Evolutionary conservation across 208 protist species (phyloP).

Genomic region (Acanthamoeba triangularis): DNA sequence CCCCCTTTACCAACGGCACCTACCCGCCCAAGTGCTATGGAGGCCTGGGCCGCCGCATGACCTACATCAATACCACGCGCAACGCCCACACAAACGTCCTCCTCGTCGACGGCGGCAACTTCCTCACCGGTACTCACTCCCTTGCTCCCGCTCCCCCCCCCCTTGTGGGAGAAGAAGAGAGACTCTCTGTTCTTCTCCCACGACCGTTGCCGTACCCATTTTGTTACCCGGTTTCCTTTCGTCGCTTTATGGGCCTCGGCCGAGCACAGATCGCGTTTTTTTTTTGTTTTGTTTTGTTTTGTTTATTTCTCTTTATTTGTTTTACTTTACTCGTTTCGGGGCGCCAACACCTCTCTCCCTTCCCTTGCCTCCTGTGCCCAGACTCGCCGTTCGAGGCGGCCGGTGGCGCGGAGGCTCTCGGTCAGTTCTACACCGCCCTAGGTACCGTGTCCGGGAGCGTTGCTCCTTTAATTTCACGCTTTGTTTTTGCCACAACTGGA

Average conservation of each 20-base stretch:
- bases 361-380: background rate
- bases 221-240: background rate
- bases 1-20: background rate
- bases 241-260: background rate
- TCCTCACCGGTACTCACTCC: background rate
- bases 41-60: constrained; percentile 31
- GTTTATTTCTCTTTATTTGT: background rate
- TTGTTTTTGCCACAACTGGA: too few relatives aligned
- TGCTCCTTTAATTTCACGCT: background rate
- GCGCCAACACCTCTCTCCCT: background rate
- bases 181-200: background rate
- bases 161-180: too few relatives aligned
- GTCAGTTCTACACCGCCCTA: background rate
- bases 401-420: background rate
- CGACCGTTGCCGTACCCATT: background rate
- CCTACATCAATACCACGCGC: background rate
- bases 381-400: background rate
- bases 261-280: background rate
- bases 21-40: constrained; percentile 54
- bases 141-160: too few relatives aligned
- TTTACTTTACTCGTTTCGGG: too few relatives aligned
- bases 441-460: background rate
- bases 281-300: background rate
- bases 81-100: background rate
- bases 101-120: constrained; percentile 42